phyloP scores from a whole-genome alignment of 192 early-diverging fungal genomes.

The Coemansia sp. region DNA sequence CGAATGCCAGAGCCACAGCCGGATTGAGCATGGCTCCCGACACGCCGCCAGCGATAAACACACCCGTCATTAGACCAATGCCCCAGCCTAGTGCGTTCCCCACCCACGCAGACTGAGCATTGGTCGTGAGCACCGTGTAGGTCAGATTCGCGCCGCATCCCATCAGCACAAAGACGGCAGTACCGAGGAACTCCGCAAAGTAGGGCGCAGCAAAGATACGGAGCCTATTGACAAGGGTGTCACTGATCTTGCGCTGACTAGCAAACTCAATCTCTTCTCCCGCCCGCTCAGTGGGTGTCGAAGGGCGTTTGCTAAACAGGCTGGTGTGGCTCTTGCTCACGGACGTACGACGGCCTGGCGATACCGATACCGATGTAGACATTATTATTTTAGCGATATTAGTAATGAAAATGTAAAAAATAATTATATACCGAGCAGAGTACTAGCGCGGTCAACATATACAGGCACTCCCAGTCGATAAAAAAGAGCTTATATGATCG shows the following conservation, averaged over 20 bases:
- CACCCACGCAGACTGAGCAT: slow-evolving; percentile 56
- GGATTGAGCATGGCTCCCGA: slow-evolving; percentile 56
- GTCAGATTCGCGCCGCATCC: slow-evolving; percentile 50
- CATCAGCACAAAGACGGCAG: slow-evolving; percentile 48
- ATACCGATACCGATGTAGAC: slow-evolving; percentile 15
- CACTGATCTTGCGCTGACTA: slow-evolving; percentile 22
- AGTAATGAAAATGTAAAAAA: background rate
- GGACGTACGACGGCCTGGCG: slow-evolving; percentile 1
- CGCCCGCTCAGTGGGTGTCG: slow-evolving; percentile 25
- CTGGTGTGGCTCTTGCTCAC: slow-evolving; percentile 16
- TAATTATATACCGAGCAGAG: background rate
- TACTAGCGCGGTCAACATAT: background rate
- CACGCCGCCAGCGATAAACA: slow-evolving; percentile 48
- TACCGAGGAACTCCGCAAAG: slow-evolving; percentile 55
- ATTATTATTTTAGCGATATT: background rate
- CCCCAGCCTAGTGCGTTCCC: slow-evolving; percentile 55
- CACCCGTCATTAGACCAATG: slow-evolving; percentile 47
- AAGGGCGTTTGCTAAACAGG: slow-evolving; percentile 19
- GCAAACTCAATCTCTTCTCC: slow-evolving; percentile 54
- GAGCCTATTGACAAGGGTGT: slow-evolving; percentile 42
- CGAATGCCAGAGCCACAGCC: slow-evolving; percentile 53
- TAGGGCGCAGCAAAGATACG: slow-evolving; percentile 53
- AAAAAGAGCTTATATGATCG: background rate
- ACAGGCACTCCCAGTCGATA: background rate
- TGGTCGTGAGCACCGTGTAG: slow-evolving; percentile 37